Evolutionary conservation across 208 protist genomes (phyloP), one percentile per base, ranked within the genome.

Genomic region (Trypanosoma melophagium): DNA sequence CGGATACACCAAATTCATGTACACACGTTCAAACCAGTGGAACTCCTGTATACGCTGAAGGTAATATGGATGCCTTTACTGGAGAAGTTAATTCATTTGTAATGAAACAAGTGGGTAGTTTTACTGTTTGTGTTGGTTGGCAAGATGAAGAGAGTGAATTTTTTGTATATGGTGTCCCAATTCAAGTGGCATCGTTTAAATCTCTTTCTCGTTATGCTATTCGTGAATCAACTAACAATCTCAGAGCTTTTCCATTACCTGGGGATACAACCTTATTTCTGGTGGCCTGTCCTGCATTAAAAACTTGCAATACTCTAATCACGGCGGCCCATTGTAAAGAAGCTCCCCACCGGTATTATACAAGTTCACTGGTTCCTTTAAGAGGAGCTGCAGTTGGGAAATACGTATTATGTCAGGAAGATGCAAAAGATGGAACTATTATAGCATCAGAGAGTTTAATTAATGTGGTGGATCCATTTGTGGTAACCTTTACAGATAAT

Each of bases 341-440:
- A 4, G 51, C 74, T 4, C 35, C 24, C 22, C 57, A 68, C 38
- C 71, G 79, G 42, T 68, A 80, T 53, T 79, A 73, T 31, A 79
- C 66, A 28, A 66, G 25, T 52, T 41, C 64, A 1, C 19, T 50
- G 17, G 35, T 69, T 25, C 57, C 63, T 14, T 24, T 74, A 47
- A 14, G 51, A 12, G 59, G 40, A 9, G 79, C 71, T 31, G 58
- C 69, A 9, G 57, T 75, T n/a, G 84, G 84, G 7, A 45, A 38
- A 10, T 90, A 81, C 62, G 45, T 80, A 28, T 49, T 90, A 22
- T 90, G 85, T 70, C 81, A 90, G 57, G 66, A 79, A 42, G 67
- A 76, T 22, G 47, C 44, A 19, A 22, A 52, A 2, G 49, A 66
- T 7, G 35, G 57, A 19, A 69, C 58, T 0, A 50, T 77, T 7